phyloP scores from a whole-genome alignment of 345 rosid genomes.

The Gossypium stocksii region DNA sequence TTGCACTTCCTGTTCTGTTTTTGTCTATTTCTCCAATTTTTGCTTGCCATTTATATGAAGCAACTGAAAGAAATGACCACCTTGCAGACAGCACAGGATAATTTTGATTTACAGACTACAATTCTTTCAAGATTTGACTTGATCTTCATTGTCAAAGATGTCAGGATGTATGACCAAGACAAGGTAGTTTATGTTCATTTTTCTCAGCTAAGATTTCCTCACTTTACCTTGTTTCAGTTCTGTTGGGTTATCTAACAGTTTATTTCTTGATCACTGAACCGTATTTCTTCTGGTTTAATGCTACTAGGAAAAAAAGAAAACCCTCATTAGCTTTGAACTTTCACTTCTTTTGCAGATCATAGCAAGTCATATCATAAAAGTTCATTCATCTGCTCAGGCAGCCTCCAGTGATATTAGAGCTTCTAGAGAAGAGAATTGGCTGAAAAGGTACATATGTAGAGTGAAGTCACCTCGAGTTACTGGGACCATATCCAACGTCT shows the following conservation, averaged over 20 bases:
- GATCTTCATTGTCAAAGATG: conserved; percentile 88
- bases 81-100: conserved; percentile 86
- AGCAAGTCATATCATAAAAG: conserved; percentile 88
- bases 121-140: conserved; percentile 96
- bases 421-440: conserved; percentile 88
- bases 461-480: too few relatives aligned
- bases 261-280: neutral
- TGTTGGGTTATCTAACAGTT: neutral
- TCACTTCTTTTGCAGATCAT: conserved; percentile 51
- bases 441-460: conserved; percentile 51
- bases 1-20: neutral
- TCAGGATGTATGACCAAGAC: conserved; percentile 75
- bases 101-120: conserved; percentile 91
- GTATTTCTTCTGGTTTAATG: neutral
- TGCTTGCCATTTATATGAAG: neutral
- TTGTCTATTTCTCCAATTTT: conserved; percentile 7
- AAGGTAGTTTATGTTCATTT: conserved; percentile 40
- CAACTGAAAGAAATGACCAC: conserved; percentile 16
- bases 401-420: conserved; percentile 40
- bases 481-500: too few relatives aligned
- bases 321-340: neutral
- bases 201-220: neutral
- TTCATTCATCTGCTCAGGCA: conserved; percentile 85
- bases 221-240: neutral
- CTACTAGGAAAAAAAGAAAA: neutral